A percentile compares a stretch with the other conserved stretches of the same genome.
Evolutionary conservation across 768 basidiomycete species (phyloP).

Genomic region (Mycena venus): DNA sequence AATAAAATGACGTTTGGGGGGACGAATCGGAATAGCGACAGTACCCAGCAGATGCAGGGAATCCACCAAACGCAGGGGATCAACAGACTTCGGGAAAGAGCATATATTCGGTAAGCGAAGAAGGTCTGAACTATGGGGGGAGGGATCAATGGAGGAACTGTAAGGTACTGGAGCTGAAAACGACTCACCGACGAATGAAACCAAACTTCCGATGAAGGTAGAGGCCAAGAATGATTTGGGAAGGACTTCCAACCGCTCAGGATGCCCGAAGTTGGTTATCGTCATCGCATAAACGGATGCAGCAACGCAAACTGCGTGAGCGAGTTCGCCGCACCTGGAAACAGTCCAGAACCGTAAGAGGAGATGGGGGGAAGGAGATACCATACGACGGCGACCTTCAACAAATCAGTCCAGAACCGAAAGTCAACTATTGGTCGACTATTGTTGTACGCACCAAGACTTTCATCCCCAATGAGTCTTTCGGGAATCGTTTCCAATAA

Average conservation of each 20-base stretch:
- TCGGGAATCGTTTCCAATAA: background rate
- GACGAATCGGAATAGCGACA: constrained; percentile 1
- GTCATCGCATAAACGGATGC: background rate
- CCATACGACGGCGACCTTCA: background rate
- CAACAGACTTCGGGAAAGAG: background rate
- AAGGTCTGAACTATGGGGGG: constrained; percentile 6
- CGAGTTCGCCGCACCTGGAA: background rate
- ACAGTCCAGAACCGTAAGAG: background rate
- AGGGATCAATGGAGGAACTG: background rate
- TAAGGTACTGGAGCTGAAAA: too few species aligned
- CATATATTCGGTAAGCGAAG: constrained; percentile 11
- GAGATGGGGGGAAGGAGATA: background rate
- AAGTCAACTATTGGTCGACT: too few species aligned
- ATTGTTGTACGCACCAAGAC: background rate
- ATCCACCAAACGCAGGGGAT: background rate
- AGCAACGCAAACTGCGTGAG: constrained; percentile 4
- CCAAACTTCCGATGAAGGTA: background rate
- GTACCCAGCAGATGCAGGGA: background rate
- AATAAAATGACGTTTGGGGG: background rate
- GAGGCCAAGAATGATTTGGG: background rate
- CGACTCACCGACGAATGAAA: background rate
- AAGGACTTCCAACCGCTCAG: background rate
- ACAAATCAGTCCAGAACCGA: background rate
- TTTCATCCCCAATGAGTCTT: background rate
- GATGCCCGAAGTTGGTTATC: constrained; percentile 3